These are phyloP conservation scores for Scenedesmus sp. DNA, from an alignment of 163 green algal species.

Conservation along the genomic window DNA sequence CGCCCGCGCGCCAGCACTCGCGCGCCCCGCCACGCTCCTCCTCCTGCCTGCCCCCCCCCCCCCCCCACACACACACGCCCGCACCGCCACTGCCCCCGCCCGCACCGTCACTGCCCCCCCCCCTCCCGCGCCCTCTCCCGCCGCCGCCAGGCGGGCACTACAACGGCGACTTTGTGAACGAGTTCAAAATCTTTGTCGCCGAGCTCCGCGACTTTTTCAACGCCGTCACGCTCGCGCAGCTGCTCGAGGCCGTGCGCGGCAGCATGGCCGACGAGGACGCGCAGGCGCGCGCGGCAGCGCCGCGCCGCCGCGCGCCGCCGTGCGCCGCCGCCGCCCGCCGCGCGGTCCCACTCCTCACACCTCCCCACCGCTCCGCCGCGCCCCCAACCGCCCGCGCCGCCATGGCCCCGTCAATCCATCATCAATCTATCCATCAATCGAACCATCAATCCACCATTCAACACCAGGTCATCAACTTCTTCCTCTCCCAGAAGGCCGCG, in stretches of 20 bases:
- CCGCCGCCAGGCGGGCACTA: conserved; percentile 53
- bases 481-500: conserved; percentile 69
- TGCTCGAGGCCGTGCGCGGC: conserved; percentile 65
- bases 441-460: background rate
- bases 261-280: conserved; percentile 33
- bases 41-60: background rate
- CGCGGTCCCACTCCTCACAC: too few relatives aligned
- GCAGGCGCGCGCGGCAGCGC: conserved; percentile 37
- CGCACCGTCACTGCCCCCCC: too few relatives aligned
- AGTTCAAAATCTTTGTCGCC: conserved; percentile 90
- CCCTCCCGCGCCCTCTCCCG: too few relatives aligned
- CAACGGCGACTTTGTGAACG: conserved; percentile 71
- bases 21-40: too few relatives aligned
- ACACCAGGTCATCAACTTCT: conserved; percentile 61
- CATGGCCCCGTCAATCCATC: background rate
- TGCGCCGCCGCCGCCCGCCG: too few relatives aligned
- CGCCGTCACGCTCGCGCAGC: conserved; percentile 73
- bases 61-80: too few relatives aligned
- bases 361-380: too few relatives aligned
- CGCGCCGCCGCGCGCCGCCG: too few relatives aligned
- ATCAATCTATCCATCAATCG: background rate
- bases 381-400: too few relatives aligned
- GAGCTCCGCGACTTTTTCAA: conserved; percentile 99
- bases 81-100: background rate
- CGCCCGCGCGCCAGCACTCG: too few relatives aligned